Evolutionary conservation across 2,329 filamentous ascomycete species (phyloP), one percentile per base, ranked within the genome.

Genomic region (Xylariomycetidae sp.): DNA sequence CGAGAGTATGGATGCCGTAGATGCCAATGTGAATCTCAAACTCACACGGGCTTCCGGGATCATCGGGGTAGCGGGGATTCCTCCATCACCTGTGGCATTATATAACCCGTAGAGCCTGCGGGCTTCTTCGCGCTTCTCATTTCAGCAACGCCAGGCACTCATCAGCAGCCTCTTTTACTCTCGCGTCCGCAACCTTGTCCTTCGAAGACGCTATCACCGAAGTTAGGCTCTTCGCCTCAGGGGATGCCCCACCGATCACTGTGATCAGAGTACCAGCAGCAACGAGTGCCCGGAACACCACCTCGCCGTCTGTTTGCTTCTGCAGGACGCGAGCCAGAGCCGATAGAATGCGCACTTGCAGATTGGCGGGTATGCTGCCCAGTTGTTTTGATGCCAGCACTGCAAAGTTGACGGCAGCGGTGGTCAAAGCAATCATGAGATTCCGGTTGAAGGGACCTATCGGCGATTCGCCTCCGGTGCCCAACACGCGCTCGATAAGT

Each of bases 351-450:
- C 68, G 64, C 38, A 60, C 59, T 40, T 58, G 68, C 44, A 68
- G 59, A 32, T 63, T 63, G 19, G 63, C 44, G 7, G 50, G 32
- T 25, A 57, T 30, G 24, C 43, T 49, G n/a, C 50, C 50, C 0
- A 45, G 39, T n/a, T 55, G 43, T 15, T 49, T 50, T 7, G 71
- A 74, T 5, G 85, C 72, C 9, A 89, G 70, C 1, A 95, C 86
- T 0, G 87, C 72, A 43, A 85, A 83, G 60, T 98, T 96, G 54
- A 96, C 81, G 39, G 83, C 80, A 0, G 86, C 70, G 0, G 92
- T 95, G 1, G 85, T 79, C 13, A 86, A 67, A 0, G 92, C 90
- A 35, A 95, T 81, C 31, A 83, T 75, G 9, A 96, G 67, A 47
- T 94, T 94, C 32, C 84, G 78, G 55, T 93, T 92, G 32, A 59